Conservation (phyloP, 2,329 filamentous ascomycete species). For the Trichoderma polysporum region DNA sequence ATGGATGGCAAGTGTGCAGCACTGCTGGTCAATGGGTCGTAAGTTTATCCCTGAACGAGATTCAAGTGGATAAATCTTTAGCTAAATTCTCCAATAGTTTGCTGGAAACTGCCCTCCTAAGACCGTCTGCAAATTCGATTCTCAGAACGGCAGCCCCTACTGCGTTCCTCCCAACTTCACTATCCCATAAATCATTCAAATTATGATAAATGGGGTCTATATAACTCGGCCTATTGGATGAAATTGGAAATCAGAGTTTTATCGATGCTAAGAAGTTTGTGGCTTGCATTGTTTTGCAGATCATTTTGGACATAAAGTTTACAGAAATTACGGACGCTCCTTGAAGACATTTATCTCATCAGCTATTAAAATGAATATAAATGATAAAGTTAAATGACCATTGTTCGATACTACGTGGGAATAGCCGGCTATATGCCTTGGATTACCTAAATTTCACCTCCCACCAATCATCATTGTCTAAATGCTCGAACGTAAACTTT, state of each 20-base stretch:
- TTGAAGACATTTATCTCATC: not conserved
- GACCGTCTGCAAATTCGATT: slow-evolving; percentile 39
- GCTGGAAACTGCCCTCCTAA: slow-evolving; percentile 38
- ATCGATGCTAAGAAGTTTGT: not conserved
- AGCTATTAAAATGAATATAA: not conserved
- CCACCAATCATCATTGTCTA: not conserved
- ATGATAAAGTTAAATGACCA: not conserved
- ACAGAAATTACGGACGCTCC: slow-evolving; percentile 8
- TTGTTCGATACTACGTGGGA: not conserved
- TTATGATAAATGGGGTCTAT: not conserved
- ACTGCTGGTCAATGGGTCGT: slow-evolving; percentile 34
- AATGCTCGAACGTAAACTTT: not conserved
- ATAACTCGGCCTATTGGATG: not conserved
- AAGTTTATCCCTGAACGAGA: slow-evolving; percentile 26
- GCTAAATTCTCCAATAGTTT: slow-evolving; percentile 26
- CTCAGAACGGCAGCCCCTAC: slow-evolving; percentile 39
- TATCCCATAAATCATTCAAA: slow-evolving; percentile 13
- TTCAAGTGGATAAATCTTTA: not conserved
- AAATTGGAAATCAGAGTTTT: not conserved
- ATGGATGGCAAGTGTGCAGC: slow-evolving; percentile 38
- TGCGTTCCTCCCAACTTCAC: slow-evolving; percentile 37
- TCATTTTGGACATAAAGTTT: slow-evolving; percentile 3
- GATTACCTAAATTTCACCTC: not conserved
- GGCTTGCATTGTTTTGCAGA: not conserved
- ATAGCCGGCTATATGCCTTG: not conserved